phyloP scores from a whole-genome alignment of 2,329 filamentous ascomycete genomes.

The Pochonia chlamydosporia region DNA sequence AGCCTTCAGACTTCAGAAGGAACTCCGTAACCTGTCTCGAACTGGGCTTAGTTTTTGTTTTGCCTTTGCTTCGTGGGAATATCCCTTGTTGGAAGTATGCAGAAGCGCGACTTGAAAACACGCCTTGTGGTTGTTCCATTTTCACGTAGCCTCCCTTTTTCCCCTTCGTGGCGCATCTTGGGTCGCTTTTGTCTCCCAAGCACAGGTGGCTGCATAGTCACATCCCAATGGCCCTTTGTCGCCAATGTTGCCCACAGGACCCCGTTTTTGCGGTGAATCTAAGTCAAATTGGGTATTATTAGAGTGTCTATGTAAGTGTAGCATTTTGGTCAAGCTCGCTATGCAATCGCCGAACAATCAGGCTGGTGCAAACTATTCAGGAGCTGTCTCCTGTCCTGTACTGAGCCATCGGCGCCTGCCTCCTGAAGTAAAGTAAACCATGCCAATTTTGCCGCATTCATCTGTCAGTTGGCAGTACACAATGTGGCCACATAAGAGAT shows the following conservation, averaged over 20 bases:
- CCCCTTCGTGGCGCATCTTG: too few species aligned
- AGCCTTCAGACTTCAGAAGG: not conserved
- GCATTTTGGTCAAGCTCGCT: constrained; percentile 7
- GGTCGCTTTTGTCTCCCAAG: too few species aligned
- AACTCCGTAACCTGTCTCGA: too few species aligned
- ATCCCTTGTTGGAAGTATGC: too few species aligned
- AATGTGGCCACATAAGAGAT: not conserved
- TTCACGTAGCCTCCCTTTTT: too few species aligned
- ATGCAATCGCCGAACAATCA: constrained; percentile 6
- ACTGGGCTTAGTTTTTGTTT: too few species aligned
- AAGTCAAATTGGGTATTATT: constrained; percentile 2
- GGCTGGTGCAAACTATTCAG: not conserved
- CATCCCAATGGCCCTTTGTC: too few species aligned
- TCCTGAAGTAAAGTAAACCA: not conserved
- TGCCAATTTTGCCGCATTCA: not conserved
- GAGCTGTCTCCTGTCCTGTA: not conserved
- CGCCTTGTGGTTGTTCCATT: too few species aligned
- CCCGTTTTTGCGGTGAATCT: constrained; percentile 9
- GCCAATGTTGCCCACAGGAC: too few species aligned
- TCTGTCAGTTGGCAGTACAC: not conserved
- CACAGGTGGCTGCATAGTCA: too few species aligned
- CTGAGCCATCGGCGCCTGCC: not conserved
- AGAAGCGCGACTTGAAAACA: too few species aligned
- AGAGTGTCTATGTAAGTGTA: constrained; percentile 4
- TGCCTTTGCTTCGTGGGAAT: too few species aligned